Percentiles rank a stretch among this genome's conserved stretches.
Conservation (phyloP, 2,329 filamentous ascomycete genomes). For the Monosporascus sp. region DNA sequence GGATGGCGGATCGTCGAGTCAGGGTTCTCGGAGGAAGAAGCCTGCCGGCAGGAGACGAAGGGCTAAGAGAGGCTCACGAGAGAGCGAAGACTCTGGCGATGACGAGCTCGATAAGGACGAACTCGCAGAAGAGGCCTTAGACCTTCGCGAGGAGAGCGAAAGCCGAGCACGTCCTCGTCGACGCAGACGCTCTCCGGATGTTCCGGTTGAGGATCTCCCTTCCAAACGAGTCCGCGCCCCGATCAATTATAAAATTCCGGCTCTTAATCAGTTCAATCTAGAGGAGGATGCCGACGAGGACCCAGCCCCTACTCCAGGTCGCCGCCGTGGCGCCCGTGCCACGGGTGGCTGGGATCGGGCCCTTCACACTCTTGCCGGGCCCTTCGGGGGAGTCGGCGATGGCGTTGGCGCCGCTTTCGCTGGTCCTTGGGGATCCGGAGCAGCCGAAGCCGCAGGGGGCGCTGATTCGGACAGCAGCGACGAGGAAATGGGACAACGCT, state of each 20-base stretch:
- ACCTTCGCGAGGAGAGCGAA: constrained; percentile 47
- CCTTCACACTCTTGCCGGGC: constrained; percentile 84
- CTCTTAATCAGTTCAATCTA: constrained; percentile 64
- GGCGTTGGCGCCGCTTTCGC: constrained; percentile 67
- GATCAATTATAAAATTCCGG: constrained; percentile 83
- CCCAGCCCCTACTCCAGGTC: constrained; percentile 62
- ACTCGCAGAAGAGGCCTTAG: constrained; percentile 60
- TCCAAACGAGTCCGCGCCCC: constrained; percentile 56
- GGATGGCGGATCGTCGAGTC: constrained; percentile 42
- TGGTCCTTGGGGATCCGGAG: constrained; percentile 69
- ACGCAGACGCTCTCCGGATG: constrained; percentile 47
- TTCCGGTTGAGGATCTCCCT: constrained; percentile 53
- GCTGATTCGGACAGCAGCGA: constrained; percentile 96
- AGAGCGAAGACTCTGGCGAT: constrained; percentile 48
- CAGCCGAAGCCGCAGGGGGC: constrained; percentile 54
- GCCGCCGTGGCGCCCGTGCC: constrained; percentile 59
- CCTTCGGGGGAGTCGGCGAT: constrained; percentile 76
- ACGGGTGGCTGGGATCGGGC: constrained; percentile 67
- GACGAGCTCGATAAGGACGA: constrained; percentile 60
- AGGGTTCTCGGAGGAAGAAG: constrained; percentile 45
- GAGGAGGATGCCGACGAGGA: constrained; percentile 74
- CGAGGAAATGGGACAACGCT: constrained; percentile 72
- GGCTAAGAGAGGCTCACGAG: constrained; percentile 43
- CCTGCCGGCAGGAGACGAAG: constrained; percentile 32
- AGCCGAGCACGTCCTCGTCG: constrained; percentile 41